Base-by-base conservation (phyloP, 2,329 filamentous ascomycete genomes). In the Scorias spongiosa region DNA sequence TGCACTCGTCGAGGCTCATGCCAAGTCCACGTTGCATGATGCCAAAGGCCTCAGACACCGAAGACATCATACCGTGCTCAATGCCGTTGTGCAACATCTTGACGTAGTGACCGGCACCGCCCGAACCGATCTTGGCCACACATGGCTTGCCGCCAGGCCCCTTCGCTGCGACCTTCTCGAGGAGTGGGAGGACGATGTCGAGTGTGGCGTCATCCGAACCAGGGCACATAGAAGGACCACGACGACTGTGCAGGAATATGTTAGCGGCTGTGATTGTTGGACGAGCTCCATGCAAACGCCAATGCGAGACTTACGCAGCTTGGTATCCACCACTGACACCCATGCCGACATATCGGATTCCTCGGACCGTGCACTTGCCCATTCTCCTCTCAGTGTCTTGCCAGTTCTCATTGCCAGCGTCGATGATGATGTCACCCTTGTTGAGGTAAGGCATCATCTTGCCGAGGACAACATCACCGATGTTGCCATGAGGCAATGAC, bases 81-180 rank as follows among this genome's bases (percentile, higher is more conserved):
- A 84, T 83, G 1, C 79, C 80, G 49, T 84, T 83, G 56, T 84
- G 80, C 3, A 83, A 70, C 78, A 84, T 84, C 64, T 85, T 84
- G 36, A 83, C 77, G 53, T 79, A 84, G 57, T 84, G 80, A 0
- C 80, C 80, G 1, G 74, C 70, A 1, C 80, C 79, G 0, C 74
- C 74, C 2, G 72, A 71, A 0, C 80, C 80, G 40, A 80, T 68
- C 20, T 69, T 66, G 0, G 64, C 72, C 0, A 80, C 76, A 51
- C 79, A 84, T 1, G 78, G 69, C 10, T 66, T 69, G 1, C 75
- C 75, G 3, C 73, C 63, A 30, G 63, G 63, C 44, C 79, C 77
- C 52, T 79, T 81, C 1, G 79, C 79, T 0, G 79, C 72, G 39
- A 81, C 70, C 36, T 67, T 71, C 48, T 73, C 61, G 1, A 84